Conservation (phyloP, 148 eudicot species). For the Chenopodium quinoa region DNA sequence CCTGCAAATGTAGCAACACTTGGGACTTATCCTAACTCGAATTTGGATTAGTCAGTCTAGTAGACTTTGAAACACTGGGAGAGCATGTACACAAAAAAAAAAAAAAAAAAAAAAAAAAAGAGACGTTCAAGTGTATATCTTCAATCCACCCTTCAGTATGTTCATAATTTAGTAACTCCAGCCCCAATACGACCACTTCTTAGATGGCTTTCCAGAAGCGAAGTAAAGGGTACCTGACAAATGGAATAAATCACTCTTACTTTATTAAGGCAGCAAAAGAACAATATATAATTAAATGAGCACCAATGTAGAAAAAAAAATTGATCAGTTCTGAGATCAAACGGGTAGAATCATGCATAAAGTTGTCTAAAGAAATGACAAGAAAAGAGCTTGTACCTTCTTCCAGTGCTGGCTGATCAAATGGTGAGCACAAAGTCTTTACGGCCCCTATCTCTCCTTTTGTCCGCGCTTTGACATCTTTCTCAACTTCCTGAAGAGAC, state of each 20-base stretch:
- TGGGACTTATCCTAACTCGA: no score
- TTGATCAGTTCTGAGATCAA: not conserved
- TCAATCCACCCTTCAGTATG: no score
- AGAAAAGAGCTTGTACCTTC: slow-evolving; percentile 51
- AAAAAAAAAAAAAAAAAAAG: no score
- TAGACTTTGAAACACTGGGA: no score
- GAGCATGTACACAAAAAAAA: no score
- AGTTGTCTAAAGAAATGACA: not conserved
- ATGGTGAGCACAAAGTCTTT: slow-evolving; percentile 86
- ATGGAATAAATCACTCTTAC: not conserved
- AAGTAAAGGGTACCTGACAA: slow-evolving; percentile 84
- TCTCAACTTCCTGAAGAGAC: slow-evolving; percentile 75
- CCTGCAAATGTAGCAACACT: no score
- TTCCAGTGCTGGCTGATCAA: slow-evolving; percentile 82
- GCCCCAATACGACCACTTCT: slow-evolving; percentile 98
- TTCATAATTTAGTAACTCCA: slow-evolving; percentile 51
- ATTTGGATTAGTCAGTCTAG: no score
- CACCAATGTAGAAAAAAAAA: not conserved
- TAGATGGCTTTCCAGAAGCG: slow-evolving; percentile 94
- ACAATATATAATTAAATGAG: not conserved
- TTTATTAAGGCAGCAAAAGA: not conserved
- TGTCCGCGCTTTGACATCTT: slow-evolving; percentile 82
- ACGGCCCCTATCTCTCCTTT: slow-evolving; percentile 97
- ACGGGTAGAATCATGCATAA: not conserved
- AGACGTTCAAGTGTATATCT: no score